Evolutionary conservation across 352 stramenopile genomes (phyloP).

Genomic region (Blastocystis sp.): DNA sequence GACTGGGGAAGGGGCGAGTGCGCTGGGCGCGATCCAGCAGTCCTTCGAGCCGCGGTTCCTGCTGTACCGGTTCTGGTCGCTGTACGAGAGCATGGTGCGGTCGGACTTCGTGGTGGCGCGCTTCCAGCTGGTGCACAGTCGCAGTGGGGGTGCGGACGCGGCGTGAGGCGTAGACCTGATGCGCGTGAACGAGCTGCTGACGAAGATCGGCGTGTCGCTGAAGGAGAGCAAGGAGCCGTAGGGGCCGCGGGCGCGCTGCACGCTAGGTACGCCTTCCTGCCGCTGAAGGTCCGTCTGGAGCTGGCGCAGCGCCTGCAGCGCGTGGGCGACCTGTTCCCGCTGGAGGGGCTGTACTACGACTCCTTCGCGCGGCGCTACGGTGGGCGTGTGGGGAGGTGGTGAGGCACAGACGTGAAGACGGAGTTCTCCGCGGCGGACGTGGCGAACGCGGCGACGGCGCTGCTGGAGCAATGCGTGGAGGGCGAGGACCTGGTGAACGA

Average conservation of each 20-base stretch:
- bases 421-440: slow-evolving; percentile 57
- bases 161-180: slow-evolving; percentile 5
- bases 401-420: not conserved
- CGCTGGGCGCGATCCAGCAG: slow-evolving; percentile 37
- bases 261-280: slow-evolving; percentile 24
- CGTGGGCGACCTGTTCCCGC: slow-evolving; percentile 9
- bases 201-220: slow-evolving; percentile 33
- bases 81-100: slow-evolving; percentile 61
- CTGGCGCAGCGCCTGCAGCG: slow-evolving; percentile 3
- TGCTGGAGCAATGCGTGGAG: slow-evolving; percentile 22
- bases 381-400: not conserved
- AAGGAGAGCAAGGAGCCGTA: slow-evolving; percentile 59
- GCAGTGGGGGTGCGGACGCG: not conserved
- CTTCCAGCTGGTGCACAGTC: not conserved
- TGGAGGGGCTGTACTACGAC: slow-evolving; percentile 53
- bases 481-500: slow-evolving; percentile 39
- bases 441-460: slow-evolving; percentile 20
- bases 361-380: slow-evolving; percentile 53
- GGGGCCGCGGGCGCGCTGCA: not conserved
- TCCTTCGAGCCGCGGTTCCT: slow-evolving; percentile 53
- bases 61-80: slow-evolving; percentile 59
- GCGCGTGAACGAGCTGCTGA: slow-evolving; percentile 44
- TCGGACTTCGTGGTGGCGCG: slow-evolving; percentile 40
- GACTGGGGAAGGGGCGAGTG: not conserved
- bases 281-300: slow-evolving; percentile 3